Conservation (phyloP, 768 basidiomycete genomes). For the Xerocomellus intermedius region DNA sequence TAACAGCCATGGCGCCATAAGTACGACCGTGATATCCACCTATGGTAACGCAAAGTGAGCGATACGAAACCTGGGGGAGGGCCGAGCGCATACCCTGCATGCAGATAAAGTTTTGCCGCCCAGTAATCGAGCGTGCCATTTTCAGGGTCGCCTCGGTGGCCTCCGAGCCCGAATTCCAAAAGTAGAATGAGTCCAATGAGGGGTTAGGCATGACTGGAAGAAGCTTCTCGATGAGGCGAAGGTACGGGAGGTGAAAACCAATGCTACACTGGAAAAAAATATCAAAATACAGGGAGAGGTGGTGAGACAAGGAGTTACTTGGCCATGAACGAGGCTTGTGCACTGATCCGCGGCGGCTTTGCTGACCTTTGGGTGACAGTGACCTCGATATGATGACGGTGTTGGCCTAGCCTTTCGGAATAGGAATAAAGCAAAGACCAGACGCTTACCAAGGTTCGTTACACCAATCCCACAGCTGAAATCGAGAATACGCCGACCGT, state of each 20-base stretch:
- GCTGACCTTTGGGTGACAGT: conserved; percentile 85
- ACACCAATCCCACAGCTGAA: conserved; percentile 90
- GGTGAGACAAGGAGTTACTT: conserved; percentile 42
- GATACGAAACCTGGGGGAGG: not conserved
- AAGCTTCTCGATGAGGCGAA: conserved; percentile 81
- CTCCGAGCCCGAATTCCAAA: conserved; percentile 96
- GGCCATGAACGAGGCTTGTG: conserved; percentile 72
- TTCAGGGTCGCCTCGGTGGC: conserved; percentile 90
- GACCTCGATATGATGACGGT: conserved; percentile 46
- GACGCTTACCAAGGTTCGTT: conserved; percentile 65
- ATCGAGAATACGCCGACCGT: conserved; percentile 75
- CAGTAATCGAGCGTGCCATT: conserved; percentile 76
- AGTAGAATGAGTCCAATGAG: conserved; percentile 93
- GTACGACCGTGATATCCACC: conserved; percentile 92
- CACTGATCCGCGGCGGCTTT: conserved; percentile 88
- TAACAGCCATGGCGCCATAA: conserved; percentile 89
- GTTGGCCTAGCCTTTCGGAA: not conserved
- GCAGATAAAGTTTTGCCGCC: conserved; percentile 81
- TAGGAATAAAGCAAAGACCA: not conserved
- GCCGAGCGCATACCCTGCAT: conserved; percentile 69
- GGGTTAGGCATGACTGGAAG: conserved; percentile 88
- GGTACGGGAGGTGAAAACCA: conserved; percentile 81
- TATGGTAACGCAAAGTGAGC: conserved; percentile 20
- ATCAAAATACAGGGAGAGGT: not conserved
- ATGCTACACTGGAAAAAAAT: conserved; percentile 73